phyloP scores from a whole-genome alignment of 345 rosid genomes.

The Eucalyptus albens region DNA sequence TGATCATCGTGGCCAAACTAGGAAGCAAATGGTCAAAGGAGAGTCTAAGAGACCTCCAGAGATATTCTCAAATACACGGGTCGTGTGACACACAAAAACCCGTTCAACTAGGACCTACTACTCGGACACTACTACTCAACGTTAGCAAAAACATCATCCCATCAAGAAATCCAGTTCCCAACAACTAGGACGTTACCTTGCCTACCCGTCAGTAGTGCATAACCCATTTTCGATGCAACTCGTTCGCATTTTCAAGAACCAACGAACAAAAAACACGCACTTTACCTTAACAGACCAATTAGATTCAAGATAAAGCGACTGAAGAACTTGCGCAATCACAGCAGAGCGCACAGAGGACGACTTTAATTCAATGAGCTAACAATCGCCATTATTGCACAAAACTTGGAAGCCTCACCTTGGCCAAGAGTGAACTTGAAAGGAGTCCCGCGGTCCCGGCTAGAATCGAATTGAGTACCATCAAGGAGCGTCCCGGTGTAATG shows the following conservation, averaged over 20 bases:
- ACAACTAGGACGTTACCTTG: background rate
- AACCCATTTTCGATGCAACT: background rate
- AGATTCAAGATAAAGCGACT: background rate
- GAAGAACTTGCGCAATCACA: background rate
- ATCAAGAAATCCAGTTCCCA: background rate
- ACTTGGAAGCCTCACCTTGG: constrained; percentile 35
- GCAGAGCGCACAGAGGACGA: background rate
- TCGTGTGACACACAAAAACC: background rate
- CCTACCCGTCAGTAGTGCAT: background rate
- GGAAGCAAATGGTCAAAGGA: background rate
- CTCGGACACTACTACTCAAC: background rate
- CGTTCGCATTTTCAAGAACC: background rate
- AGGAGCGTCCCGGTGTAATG: constrained; percentile 80
- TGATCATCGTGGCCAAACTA: background rate
- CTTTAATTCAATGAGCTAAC: background rate
- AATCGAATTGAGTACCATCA: constrained; percentile 91
- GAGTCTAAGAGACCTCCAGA: background rate
- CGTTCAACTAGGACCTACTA: background rate
- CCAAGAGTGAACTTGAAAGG: constrained; percentile 95
- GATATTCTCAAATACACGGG: background rate
- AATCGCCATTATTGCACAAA: background rate
- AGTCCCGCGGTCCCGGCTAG: constrained; percentile 72
- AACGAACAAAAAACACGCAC: background rate
- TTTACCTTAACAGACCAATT: background rate
- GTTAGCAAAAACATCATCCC: background rate